Evolutionary conservation across 23 red algal species (phyloP), one percentile per base, ranked within the genome.

Genomic region (Gracilaria caudata): DNA sequence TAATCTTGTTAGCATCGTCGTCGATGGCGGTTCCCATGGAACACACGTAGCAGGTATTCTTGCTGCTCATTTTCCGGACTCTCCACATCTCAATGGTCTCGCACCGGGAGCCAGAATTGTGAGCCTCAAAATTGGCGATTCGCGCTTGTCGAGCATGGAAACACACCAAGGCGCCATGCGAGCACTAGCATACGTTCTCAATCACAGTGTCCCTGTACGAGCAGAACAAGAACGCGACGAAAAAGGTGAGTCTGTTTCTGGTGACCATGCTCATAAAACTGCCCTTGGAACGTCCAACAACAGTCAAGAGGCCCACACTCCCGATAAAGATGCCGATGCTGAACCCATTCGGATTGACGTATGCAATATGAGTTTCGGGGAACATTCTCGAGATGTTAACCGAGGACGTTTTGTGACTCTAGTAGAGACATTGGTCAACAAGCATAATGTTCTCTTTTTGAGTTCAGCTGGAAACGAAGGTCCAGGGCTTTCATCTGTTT

Each of bases 21-120:
- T 94, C 24, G 92, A 94, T n/a, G 53, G 73, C 17, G 92, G 92
- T 56, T 51, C 57, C 30, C 92, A 94, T 73, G 92, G 92, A n/a
- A 94, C 92, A 8, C 92, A 94, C 41, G 92, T 94, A 3, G 84
- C 92, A 43, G 92, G 92, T 19, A 94, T 90, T 37, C 56, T 94
- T 19, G 82, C 92, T 30, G 82, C 81, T 20, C 34, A 89, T n/a
- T 94, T 76, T 51, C 53, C 70, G 0, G 92, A 88, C 38, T 56
- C 44, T 23, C 70, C 54, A 5, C 54, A 89, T 41, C 47, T 86
- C 21, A 88, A 94, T 32, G 92, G 92, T 29, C 59, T 87, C 29
- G 92, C 92, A 14, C 92, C 92, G 7, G 92, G 92, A 51, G 79
- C 86, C n/a, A 46, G 80, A 57, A 94, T 94, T 26, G 83, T 94